These are phyloP conservation scores for sweet orange (Citrus sinensis) DNA, from an alignment of 345 rosid species.

Conservation along the genomic window DVS_A1.0 CM039163.1:7528501-7529000, in stretches of 20 bases:
- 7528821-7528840: constrained; percentile 20
- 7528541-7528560: constrained; percentile 35
- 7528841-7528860: constrained; percentile 71
- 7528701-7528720: constrained; percentile 56
- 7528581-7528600: constrained; percentile 65
- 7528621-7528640: constrained; percentile 59
- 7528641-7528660: constrained; percentile 55
- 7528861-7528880: constrained; percentile 58
- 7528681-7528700: constrained; percentile 57
- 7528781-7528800: constrained; percentile 47
- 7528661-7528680: constrained; percentile 49
- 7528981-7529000: constrained; percentile 26
- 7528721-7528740: constrained; percentile 70
- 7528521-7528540: constrained; percentile 37
- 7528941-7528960: constrained; percentile 17
- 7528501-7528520: constrained; percentile 51
- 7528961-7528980: constrained; percentile 28
- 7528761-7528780: constrained; percentile 75
- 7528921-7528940: constrained; percentile 19
- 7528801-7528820: constrained; percentile 20
- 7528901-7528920: constrained; percentile 63
- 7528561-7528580: constrained; percentile 39
- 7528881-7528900: constrained; percentile 64
- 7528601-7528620: constrained; percentile 57
- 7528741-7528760: constrained; percentile 51